Evolutionary conservation across 176 grass and related monocot species (phyloP).

Genomic region (Avena insularis): DNA sequence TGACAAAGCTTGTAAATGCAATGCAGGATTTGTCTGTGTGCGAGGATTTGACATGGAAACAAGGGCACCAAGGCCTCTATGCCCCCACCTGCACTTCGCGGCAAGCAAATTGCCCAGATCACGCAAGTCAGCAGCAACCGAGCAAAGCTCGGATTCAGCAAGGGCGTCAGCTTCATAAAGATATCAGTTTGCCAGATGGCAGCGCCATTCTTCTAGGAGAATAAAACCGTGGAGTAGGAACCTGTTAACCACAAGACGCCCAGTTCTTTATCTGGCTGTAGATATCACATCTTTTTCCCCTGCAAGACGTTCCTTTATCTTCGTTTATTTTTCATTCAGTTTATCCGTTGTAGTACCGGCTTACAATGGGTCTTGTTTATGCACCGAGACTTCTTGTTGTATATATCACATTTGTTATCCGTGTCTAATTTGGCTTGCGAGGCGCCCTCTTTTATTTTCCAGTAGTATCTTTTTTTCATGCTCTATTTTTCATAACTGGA

Average conservation of each 20-base stretch:
- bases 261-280: slow-evolving; percentile 2
- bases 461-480: neutral
- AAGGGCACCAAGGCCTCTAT: slow-evolving; percentile 81
- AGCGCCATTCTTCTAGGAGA: slow-evolving; percentile 39
- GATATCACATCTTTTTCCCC: neutral
- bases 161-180: slow-evolving; percentile 24
- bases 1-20: slow-evolving; percentile 18
- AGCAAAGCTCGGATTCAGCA: slow-evolving; percentile 25
- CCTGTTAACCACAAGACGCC: slow-evolving; percentile 37
- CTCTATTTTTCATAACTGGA: neutral
- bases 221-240: slow-evolving; percentile 48
- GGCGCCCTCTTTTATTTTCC: neutral
- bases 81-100: slow-evolving; percentile 71
- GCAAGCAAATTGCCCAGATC: slow-evolving; percentile 58
- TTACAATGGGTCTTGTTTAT: neutral
- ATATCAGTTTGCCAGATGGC: slow-evolving; percentile 38
- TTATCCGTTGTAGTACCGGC: slow-evolving; percentile 6
- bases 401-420: slow-evolving; percentile 15
- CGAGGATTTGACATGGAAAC: slow-evolving; percentile 77
- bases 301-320: slow-evolving; percentile 21
- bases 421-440: neutral
- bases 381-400: neutral
- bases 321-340: slow-evolving; percentile 29
- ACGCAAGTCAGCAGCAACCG: slow-evolving; percentile 43
- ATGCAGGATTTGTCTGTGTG: slow-evolving; percentile 89